Conservation (phyloP, 306 rosid genomes). For the Gastrolobium bilobum region DNA sequence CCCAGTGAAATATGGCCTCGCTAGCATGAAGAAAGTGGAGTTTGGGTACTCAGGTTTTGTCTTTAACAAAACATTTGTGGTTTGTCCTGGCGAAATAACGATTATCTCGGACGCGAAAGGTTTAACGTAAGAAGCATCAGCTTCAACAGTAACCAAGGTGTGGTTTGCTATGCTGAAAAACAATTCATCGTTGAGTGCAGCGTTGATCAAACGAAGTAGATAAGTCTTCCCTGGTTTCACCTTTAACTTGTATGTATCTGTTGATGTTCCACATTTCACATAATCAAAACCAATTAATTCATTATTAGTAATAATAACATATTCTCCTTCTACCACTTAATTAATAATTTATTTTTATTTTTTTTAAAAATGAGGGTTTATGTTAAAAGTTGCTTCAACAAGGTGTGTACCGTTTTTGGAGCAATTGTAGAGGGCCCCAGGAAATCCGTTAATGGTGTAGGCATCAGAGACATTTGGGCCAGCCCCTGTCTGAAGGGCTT, state of each 20-base stretch:
- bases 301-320: neutral
- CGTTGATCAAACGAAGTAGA: conserved; percentile 77
- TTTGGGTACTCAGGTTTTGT: conserved; percentile 63
- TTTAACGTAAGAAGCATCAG: conserved; percentile 73
- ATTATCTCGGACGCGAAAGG: conserved; percentile 61
- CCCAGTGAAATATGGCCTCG: conserved; percentile 80
- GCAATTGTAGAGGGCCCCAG: conserved; percentile 80
- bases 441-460: conserved; percentile 75
- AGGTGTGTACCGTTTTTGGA: conserved; percentile 56
- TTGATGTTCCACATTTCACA: conserved; percentile 1
- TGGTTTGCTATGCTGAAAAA: conserved; percentile 86
- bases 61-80: conserved; percentile 66
- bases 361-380: too few relatives aligned
- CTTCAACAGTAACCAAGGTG: conserved; percentile 67
- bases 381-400: neutral
- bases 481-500: conserved; percentile 71
- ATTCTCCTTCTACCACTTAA: too few relatives aligned
- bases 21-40: conserved; percentile 69
- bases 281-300: conserved; percentile 12
- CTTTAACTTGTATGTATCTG: conserved; percentile 69
- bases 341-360: too few relatives aligned
- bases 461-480: conserved; percentile 88
- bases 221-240: conserved; percentile 81
- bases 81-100: conserved; percentile 73
- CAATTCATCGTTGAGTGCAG: conserved; percentile 86